Evolutionary conservation across 495 filamentous ascomycete genomes (phyloP), one percentile per base, ranked within the genome.

Genomic region (Penicillium flavigenum): DNA sequence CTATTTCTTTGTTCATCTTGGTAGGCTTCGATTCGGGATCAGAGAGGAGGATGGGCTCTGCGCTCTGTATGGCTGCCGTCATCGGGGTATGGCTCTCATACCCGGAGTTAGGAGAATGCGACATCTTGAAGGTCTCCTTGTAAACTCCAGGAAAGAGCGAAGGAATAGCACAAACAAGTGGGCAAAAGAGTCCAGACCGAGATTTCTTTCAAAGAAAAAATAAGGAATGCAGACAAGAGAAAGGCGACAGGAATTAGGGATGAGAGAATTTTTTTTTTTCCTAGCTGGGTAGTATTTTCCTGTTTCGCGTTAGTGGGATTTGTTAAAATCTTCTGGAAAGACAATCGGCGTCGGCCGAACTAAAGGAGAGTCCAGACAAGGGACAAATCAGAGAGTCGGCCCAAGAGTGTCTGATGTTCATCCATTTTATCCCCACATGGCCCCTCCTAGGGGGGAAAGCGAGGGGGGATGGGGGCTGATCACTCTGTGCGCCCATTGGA

Each of bases 51-150:
- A 47, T 43, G 48, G 60, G 34, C 22, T 59, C 54, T 20, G 54
- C 45, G 57, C 57, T 53, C 42, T 63, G 59, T 36, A 65, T 58
- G 1, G 65, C 52, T 31, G 60, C 51, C 1, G 46, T 24, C 17
- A 52, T 57, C 34, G 64, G 56, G 1, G 49, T 43, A 49, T 64
- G 61, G 12, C 57, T 29, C 56, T 41, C 49, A 34, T 43, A 17
- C 22, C 56, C 59, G 27, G 31, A 29, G 19, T 34, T 46, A 12
- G 54, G 41, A 29, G 46, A 29, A 57, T 59, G 27, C 4, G 55
- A 55, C 60, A 65, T 65, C 27, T 44, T 38, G 51, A 31, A 38
- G 41, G 22, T 27, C 38, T 31, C 27, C 27, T 51, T 17, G 19
- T 26, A 26, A 27, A 1, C 19, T 29, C 32, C 44, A 24, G 51